Conservation (phyloP, 2,329 filamentous ascomycete species). For the Colletotrichum sp. region DNA sequence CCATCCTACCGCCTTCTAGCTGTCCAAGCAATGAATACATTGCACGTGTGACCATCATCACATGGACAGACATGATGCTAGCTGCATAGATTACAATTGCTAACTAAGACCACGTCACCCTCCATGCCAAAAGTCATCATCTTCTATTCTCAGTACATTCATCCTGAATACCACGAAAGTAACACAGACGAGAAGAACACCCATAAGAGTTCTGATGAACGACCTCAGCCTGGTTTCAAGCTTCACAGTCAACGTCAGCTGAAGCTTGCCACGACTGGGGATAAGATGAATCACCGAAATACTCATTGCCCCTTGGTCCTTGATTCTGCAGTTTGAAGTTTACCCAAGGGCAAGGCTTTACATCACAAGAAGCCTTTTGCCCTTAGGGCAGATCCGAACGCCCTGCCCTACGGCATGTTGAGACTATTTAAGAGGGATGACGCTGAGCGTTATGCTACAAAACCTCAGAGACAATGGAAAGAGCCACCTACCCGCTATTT, state of each 20-base stretch:
- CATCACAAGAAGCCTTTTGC: background rate
- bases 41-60: background rate
- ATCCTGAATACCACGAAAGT: background rate
- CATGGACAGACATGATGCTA: background rate
- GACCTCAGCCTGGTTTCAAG: no score
- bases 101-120: background rate
- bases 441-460: no score
- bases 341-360: rapidly evolving
- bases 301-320: no score
- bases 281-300: no score
- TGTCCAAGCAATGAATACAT: no score
- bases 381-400: no score
- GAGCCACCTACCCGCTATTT: no score
- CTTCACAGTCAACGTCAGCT: rapidly evolving
- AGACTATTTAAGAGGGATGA: background rate
- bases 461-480: no score
- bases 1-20: no score
- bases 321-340: no score
- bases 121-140: background rate
- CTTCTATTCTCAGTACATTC: background rate
- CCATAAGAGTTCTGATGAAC: background rate
- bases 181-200: background rate
- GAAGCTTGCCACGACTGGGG: no score
- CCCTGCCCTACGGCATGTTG: no score
- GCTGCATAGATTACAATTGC: background rate